Evolutionary conservation across 2,329 filamentous ascomycete species (phyloP).

Genomic region (Trichoderma hamatum): DNA sequence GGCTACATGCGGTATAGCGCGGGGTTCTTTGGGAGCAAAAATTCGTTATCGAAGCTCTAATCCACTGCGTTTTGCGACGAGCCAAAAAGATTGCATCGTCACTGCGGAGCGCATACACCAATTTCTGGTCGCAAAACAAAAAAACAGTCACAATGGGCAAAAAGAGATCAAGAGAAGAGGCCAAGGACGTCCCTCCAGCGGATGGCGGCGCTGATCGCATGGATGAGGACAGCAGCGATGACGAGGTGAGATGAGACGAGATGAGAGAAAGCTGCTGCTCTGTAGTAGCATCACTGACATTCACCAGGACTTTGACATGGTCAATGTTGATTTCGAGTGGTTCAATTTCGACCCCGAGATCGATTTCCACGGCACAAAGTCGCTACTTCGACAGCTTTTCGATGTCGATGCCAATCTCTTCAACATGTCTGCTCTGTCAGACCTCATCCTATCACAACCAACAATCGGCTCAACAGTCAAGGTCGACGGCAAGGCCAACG

Average conservation of each 20-base stretch:
- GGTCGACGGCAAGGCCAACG: constrained; percentile 90
- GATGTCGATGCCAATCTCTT: constrained; percentile 85
- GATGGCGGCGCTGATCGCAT: constrained; percentile 53
- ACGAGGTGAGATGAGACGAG: constrained; percentile 49
- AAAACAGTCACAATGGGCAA: constrained; percentile 49
- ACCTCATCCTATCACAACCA: constrained; percentile 84
- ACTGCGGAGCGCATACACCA: not conserved
- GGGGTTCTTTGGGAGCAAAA: constrained; percentile 38
- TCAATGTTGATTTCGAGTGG: constrained; percentile 98
- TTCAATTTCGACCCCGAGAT: constrained; percentile 89
- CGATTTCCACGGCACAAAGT: constrained; percentile 95
- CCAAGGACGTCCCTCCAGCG: constrained; percentile 44
- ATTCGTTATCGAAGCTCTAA: constrained; percentile 23
- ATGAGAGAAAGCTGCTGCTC: not conserved
- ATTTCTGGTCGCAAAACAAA: not conserved
- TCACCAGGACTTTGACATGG: constrained; percentile 78
- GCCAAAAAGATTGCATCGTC: not conserved
- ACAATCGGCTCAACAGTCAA: constrained; percentile 93
- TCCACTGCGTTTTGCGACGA: constrained; percentile 21
- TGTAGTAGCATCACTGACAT: constrained; percentile 18
- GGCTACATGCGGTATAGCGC: constrained; percentile 43
- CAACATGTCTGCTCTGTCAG: constrained; percentile 82
- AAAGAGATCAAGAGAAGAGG: constrained; percentile 55
- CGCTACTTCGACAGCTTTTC: constrained; percentile 85
- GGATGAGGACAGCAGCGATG: constrained; percentile 56